Percentiles rank a stretch among this genome's conserved stretches.
Evolutionary conservation across 305 asterid genomes (phyloP).

Genomic region (Ilex paraguariensis): DNA sequence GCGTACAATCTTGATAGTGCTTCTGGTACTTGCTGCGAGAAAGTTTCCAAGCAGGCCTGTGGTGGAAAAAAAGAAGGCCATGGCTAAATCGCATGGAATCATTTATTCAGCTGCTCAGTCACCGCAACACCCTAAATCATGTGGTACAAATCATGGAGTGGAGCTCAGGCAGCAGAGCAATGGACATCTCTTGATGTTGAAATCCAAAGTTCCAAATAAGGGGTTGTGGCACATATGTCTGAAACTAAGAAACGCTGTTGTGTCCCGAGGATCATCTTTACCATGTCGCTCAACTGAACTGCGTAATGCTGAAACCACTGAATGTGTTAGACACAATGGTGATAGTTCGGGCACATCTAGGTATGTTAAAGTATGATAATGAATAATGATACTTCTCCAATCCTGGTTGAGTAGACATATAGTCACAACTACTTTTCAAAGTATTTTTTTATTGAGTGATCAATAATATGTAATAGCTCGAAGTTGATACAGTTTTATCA

Average conservation of each 20-base stretch:
- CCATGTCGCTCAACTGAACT: slow-evolving; percentile 58
- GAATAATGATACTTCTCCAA: no score
- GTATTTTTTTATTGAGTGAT: no score
- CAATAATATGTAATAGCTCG: no score
- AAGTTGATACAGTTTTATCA: no score
- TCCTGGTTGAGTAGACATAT: no score
- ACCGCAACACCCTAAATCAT: slow-evolving; percentile 57
- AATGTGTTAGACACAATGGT: slow-evolving; percentile 28
- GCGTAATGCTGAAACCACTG: slow-evolving; percentile 47
- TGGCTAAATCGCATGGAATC: slow-evolving; percentile 65
- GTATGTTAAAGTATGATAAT: slow-evolving; percentile 19
- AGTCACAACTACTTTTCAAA: no score
- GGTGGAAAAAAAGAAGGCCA: slow-evolving; percentile 15
- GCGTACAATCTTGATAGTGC: slow-evolving; percentile 17
- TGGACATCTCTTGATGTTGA: slow-evolving; percentile 36
- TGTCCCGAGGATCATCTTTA: slow-evolving; percentile 43
- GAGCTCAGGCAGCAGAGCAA: slow-evolving; percentile 36
- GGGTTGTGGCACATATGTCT: slow-evolving; percentile 42
- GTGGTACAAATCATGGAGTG: slow-evolving; percentile 30
- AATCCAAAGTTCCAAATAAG: slow-evolving; percentile 38
- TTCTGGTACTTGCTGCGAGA: slow-evolving; percentile 14
- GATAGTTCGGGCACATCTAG: slow-evolving; percentile 50
- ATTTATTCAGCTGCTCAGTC: slow-evolving; percentile 62
- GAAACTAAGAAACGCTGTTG: slow-evolving; percentile 30
- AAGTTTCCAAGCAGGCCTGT: slow-evolving; percentile 18